phyloP scores from a whole-genome alignment of 176 grass and related monocot genomes.

The Oryza officinalis region DNA sequence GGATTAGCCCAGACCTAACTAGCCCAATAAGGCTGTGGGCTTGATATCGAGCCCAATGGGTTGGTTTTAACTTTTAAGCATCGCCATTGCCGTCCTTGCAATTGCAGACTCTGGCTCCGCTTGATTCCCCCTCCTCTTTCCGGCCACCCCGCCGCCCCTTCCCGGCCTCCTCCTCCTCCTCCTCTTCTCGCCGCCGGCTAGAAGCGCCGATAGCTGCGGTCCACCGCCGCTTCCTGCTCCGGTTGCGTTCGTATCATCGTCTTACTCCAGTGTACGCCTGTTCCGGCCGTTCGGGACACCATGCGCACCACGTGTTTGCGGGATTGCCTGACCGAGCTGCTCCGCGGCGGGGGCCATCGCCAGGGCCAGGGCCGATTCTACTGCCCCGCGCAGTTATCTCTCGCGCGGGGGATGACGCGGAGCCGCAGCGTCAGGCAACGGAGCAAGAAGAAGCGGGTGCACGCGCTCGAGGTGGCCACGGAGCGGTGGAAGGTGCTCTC shows the following conservation, averaged over 20 bases:
- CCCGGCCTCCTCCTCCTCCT: background rate
- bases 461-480: conserved; percentile 67
- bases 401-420: conserved; percentile 56
- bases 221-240: too few relatives aligned
- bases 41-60: too few relatives aligned
- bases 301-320: conserved; percentile 50
- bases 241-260: background rate
- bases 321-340: conserved; percentile 37
- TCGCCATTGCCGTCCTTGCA: background rate
- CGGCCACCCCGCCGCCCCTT: background rate
- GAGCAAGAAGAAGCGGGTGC: conserved; percentile 77
- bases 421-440: conserved; percentile 61
- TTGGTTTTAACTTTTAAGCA: background rate
- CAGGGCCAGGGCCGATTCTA: background rate
- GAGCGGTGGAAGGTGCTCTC: conserved; percentile 76
- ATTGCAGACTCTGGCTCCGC: background rate
- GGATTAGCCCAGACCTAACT: background rate
- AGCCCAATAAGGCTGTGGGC: background rate
- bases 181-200: background rate
- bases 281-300: background rate
- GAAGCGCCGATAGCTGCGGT: background rate
- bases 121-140: background rate
- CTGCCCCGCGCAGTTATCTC: conserved; percentile 15
- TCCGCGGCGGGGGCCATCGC: background rate
- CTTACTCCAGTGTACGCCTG: rapidly evolving